Percentiles rank a stretch among this genome's conserved stretches.
Conservation (phyloP, 768 basidiomycete genomes). For the Cantharellus anzutake region DNA sequence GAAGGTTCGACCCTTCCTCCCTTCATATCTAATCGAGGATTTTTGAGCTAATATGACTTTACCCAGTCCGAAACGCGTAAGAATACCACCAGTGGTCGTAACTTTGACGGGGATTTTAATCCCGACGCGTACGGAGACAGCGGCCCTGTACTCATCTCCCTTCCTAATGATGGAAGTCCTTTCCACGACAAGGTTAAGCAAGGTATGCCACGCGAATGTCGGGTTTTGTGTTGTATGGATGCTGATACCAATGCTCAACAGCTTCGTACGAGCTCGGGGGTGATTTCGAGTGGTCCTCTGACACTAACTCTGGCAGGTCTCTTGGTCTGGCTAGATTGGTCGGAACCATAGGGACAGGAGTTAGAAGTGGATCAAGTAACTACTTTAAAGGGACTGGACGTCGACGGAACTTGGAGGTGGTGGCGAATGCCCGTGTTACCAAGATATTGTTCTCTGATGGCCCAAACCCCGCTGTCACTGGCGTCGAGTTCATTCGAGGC, state of each 20-base stretch:
- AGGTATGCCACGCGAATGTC: too few relatives aligned
- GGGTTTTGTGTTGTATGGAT: too few relatives aligned
- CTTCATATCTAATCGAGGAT: not conserved
- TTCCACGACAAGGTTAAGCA: not conserved
- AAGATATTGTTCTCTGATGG: slow-evolving; percentile 3
- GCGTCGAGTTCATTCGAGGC: not conserved
- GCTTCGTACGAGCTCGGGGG: not conserved
- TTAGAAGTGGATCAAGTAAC: not conserved
- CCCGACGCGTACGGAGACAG: not conserved
- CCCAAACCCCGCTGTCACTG: not conserved
- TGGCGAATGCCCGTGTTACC: slow-evolving; percentile 12
- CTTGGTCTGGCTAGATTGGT: not conserved
- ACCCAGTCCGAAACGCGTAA: not conserved
- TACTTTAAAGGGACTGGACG: slow-evolving; percentile 13
- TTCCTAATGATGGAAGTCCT: not conserved
- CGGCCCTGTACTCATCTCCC: not conserved
- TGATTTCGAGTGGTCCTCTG: not conserved
- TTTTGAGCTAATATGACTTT: not conserved
- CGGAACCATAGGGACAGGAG: not conserved
- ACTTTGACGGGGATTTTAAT: not conserved
- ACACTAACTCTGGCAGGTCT: not conserved
- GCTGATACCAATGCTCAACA: too few relatives aligned
- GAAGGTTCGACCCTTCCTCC: not conserved
- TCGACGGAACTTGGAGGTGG: slow-evolving; percentile 21
- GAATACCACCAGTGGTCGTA: not conserved